Conservation (phyloP, 1,284 basidiomycete genomes). For the Mycena citricolor region DNA sequence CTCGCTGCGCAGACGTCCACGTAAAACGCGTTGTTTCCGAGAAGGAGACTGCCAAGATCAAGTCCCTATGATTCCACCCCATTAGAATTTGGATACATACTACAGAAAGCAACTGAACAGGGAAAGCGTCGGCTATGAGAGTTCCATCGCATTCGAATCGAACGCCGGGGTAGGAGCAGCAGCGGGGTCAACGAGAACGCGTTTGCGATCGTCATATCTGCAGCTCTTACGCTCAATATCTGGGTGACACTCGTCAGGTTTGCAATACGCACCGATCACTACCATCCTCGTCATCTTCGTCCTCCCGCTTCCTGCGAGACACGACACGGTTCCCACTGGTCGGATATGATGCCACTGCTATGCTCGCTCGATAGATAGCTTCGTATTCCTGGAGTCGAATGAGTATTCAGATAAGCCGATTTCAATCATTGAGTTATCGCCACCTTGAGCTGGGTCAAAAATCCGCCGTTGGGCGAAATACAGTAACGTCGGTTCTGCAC, state of each 20-base stretch:
- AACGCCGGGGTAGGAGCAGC: conserved; percentile 28
- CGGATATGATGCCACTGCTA: conserved; percentile 63
- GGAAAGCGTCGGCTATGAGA: conserved; percentile 29
- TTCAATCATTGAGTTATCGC: neutral
- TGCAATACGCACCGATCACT: conserved; percentile 26
- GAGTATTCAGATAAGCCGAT: conserved; percentile 1
- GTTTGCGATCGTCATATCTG: conserved; percentile 55
- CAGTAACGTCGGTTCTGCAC: conserved; percentile 91
- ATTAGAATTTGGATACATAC: conserved; percentile 23
- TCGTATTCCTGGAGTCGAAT: conserved; percentile 71
- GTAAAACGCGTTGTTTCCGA: conserved; percentile 76
- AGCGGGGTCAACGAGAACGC: conserved; percentile 38
- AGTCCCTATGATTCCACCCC: conserved; percentile 54
- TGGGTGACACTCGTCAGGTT: conserved; percentile 9
- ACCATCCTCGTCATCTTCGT: conserved; percentile 61
- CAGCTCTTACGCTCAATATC: too few species aligned
- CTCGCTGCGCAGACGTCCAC: conserved; percentile 58
- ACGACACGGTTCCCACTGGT: conserved; percentile 39
- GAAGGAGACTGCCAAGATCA: conserved; percentile 79
- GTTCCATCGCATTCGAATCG: conserved; percentile 55
- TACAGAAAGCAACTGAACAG: conserved; percentile 7
- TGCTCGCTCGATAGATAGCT: conserved; percentile 78
- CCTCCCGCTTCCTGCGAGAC: conserved; percentile 63
- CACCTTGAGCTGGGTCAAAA: conserved; percentile 85
- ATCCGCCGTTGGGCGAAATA: conserved; percentile 86